Conservation (phyloP, 257 asterid species). For the Ehretia macrophylla region DNA sequence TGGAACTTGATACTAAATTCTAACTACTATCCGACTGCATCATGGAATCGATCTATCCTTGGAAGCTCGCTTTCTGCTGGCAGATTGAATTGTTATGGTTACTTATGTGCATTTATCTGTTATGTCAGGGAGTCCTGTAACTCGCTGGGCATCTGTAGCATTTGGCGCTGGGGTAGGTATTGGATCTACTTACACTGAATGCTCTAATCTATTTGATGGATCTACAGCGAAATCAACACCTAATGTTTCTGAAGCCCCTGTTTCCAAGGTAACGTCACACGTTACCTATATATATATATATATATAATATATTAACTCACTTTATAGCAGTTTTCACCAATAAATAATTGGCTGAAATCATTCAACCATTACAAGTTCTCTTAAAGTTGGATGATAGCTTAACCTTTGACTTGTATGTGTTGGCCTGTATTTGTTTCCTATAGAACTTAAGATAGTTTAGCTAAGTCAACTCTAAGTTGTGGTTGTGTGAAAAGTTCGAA, state of each 20-base stretch:
- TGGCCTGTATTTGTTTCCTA: too few relatives aligned
- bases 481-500: too few relatives aligned
- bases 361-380: too few relatives aligned
- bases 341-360: too few relatives aligned
- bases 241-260: slow-evolving; percentile 26
- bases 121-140: slow-evolving; percentile 73
- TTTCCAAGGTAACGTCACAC: slow-evolving; percentile 42
- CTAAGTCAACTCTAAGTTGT: too few relatives aligned
- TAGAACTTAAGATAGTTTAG: too few relatives aligned
- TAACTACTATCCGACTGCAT: background rate
- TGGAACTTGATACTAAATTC: background rate
- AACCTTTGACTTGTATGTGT: too few relatives aligned
- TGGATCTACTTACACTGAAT: slow-evolving; percentile 82
- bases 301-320: background rate
- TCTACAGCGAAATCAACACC: slow-evolving; percentile 41
- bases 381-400: too few relatives aligned
- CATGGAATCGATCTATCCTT: background rate
- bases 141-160: slow-evolving; percentile 88
- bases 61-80: background rate
- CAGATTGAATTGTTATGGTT: background rate
- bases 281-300: background rate
- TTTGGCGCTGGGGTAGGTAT: slow-evolving; percentile 85
- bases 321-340: too few relatives aligned
- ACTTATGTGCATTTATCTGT: background rate
- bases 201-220: slow-evolving; percentile 52